These are phyloP conservation scores for Chrysoporthe austroafricana DNA, from an alignment of 2,329 filamentous ascomycete genomes.

Conservation along the genomic window DNA sequence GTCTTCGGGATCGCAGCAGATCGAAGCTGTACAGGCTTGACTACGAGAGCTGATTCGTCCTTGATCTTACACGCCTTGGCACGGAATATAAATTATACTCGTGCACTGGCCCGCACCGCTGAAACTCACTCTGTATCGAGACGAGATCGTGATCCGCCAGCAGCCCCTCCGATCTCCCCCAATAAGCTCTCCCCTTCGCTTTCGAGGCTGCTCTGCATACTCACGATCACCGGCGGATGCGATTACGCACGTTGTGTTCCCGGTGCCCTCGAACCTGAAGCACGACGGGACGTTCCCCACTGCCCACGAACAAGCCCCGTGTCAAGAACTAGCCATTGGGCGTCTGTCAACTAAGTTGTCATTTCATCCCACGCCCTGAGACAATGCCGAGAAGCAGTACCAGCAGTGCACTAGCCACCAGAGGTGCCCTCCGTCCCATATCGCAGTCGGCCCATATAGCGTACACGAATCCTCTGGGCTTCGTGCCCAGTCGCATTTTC, in stretches of 20 bases:
- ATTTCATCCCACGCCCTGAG: constrained; percentile 5
- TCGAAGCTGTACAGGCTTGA: constrained; percentile 5
- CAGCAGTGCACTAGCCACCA: constrained; percentile 3
- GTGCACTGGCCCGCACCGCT: constrained; percentile 12
- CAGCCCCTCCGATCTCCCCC: constrained; percentile 4
- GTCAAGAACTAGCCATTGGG: background rate
- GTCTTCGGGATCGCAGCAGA: background rate
- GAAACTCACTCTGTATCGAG: constrained; percentile 10
- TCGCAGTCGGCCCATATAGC: constrained; percentile 1
- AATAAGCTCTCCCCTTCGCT: constrained; percentile 9
- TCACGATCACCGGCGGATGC: no score
- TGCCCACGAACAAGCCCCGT: constrained; percentile 18
- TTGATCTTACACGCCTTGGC: constrained; percentile 4
- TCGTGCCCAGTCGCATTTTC: background rate
- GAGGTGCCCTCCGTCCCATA: constrained; percentile 8
- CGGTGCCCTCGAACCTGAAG: no score
- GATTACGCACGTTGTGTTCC: no score
- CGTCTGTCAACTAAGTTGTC: background rate
- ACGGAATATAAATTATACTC: background rate
- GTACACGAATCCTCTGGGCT: background rate
- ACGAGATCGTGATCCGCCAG: constrained; percentile 13
- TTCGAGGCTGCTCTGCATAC: no score
- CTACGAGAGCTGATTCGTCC: constrained; percentile 18
- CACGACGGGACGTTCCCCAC: constrained; percentile 6
- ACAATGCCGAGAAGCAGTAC: background rate